Evolutionary conservation across 2,329 filamentous ascomycete species (phyloP).

Genomic region (Kalmusia sp.): DNA sequence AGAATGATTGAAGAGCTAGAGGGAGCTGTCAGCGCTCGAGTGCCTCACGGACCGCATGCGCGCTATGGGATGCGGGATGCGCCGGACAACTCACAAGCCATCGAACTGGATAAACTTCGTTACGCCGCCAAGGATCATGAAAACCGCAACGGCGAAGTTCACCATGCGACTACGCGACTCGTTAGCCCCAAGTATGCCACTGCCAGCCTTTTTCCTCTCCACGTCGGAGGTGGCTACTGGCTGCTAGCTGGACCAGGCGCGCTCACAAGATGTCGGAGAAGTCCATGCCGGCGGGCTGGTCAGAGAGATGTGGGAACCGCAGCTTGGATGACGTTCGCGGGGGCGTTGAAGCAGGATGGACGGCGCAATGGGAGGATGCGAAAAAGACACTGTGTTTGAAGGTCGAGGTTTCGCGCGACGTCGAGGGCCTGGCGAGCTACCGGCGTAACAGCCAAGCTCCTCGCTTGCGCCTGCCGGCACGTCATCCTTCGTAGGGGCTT

Average conservation of each 20-base stretch:
- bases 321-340: slow-evolving; percentile 28
- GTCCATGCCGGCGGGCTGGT: slow-evolving; percentile 68
- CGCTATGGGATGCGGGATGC: slow-evolving; percentile 4
- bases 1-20: slow-evolving; percentile 75
- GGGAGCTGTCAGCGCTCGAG: slow-evolving; percentile 27
- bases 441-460: slow-evolving; percentile 11
- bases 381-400: slow-evolving; percentile 15
- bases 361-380: slow-evolving; percentile 8
- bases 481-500: slow-evolving; percentile 8
- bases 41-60: neutral
- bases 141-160: slow-evolving; percentile 85
- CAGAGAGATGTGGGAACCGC: slow-evolving; percentile 42
- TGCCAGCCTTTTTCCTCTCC: neutral
- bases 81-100: slow-evolving; percentile 50
- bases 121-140: slow-evolving; percentile 87
- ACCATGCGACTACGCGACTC: slow-evolving; percentile 77
- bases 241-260: slow-evolving; percentile 16
- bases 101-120: slow-evolving; percentile 68
- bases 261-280: slow-evolving; percentile 91
- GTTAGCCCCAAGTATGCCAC: slow-evolving; percentile 18
- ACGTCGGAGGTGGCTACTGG: slow-evolving; percentile 16
- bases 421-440: slow-evolving; percentile 7
- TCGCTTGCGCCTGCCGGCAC: slow-evolving; percentile 11
- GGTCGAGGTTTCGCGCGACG: slow-evolving; percentile 10
- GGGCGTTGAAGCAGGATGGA: slow-evolving; percentile 5